Evolutionary conservation across 2,329 filamentous ascomycete species (phyloP).

Genomic region (Sporothrix brasiliensis): DNA sequence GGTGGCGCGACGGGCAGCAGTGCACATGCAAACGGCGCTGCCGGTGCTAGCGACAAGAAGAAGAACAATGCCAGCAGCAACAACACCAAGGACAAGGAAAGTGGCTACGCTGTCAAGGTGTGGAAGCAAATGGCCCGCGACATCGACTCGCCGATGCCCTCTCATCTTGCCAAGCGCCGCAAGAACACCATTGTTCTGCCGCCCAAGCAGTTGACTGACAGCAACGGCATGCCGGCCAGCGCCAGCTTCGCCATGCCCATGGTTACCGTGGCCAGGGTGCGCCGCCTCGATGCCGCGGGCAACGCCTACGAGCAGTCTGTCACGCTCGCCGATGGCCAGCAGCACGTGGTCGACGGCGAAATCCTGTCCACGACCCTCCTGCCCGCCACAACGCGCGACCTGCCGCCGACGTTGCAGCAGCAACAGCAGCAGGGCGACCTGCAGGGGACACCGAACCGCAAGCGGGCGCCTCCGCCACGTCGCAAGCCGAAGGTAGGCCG

Average conservation of each 20-base stretch:
- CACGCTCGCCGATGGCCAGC: conserved; percentile 77
- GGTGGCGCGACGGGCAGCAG: background rate
- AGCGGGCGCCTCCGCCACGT: conserved; percentile 74
- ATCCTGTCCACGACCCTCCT: conserved; percentile 66
- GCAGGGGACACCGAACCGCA: conserved; percentile 50
- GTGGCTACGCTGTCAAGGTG: conserved; percentile 59
- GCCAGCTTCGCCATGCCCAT: conserved; percentile 50
- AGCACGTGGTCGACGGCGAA: conserved; percentile 78
- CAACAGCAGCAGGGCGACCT: conserved; percentile 34
- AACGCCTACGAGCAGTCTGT: conserved; percentile 85
- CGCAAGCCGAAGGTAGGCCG: conserved; percentile 73
- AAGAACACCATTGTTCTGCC: conserved; percentile 63
- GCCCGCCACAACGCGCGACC: conserved; percentile 54
- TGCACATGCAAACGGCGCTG: background rate
- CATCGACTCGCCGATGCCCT: conserved; percentile 55
- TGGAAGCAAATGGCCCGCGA: conserved; percentile 67
- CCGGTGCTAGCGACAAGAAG: background rate
- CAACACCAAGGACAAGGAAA: conserved; percentile 52
- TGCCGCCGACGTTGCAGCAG: conserved; percentile 50
- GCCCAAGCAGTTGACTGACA: conserved; percentile 52
- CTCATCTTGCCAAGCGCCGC: conserved; percentile 63
- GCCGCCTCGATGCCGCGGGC: conserved; percentile 74
- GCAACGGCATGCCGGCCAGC: conserved; percentile 31
- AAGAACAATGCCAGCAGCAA: background rate
- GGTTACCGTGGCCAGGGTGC: conserved; percentile 77